Evolutionary conservation across 176 grass and related monocot species (phyloP).

Genomic region (Secale cereale): DNA sequence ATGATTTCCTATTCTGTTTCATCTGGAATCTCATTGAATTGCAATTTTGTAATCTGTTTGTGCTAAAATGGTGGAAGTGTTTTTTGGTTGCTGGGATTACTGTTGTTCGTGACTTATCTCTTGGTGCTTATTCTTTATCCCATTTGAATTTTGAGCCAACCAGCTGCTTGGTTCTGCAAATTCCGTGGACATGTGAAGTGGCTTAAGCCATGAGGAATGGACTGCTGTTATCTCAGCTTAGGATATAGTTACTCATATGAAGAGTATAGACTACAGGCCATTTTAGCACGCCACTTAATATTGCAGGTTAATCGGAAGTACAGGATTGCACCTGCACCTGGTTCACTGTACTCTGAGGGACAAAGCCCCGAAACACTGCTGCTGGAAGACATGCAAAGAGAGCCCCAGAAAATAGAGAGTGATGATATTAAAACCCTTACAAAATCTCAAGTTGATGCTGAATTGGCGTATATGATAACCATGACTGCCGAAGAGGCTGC

Average conservation of each 20-base stretch:
- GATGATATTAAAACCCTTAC: conserved; percentile 31
- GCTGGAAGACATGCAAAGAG: conserved; percentile 42
- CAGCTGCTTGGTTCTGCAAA: conserved; percentile 6
- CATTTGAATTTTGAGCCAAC: neutral
- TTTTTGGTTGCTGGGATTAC: neutral
- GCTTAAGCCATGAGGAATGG: conserved; percentile 16
- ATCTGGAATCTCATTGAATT: neutral
- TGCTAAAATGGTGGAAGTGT: neutral
- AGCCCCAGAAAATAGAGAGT: conserved; percentile 11
- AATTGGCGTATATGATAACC: conserved; percentile 45
- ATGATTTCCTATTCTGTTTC: conserved; percentile 3
- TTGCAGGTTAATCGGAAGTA: conserved; percentile 75
- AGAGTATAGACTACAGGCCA: neutral
- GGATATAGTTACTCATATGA: neutral
- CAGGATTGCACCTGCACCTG: conserved; percentile 66
- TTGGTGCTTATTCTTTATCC: neutral
- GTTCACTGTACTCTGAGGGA: conserved; percentile 37
- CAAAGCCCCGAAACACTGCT: conserved; percentile 39
- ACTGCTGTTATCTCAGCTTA: conserved; percentile 23
- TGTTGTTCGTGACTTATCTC: neutral
- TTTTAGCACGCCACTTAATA: conserved; percentile 6
- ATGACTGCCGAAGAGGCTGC: conserved; percentile 62
- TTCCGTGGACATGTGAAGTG: neutral
- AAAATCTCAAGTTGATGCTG: conserved; percentile 47
- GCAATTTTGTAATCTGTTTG: neutral